Base-by-base conservation (phyloP, 164 flowering plant species). In the Umbilicus rupestris region DNA sequence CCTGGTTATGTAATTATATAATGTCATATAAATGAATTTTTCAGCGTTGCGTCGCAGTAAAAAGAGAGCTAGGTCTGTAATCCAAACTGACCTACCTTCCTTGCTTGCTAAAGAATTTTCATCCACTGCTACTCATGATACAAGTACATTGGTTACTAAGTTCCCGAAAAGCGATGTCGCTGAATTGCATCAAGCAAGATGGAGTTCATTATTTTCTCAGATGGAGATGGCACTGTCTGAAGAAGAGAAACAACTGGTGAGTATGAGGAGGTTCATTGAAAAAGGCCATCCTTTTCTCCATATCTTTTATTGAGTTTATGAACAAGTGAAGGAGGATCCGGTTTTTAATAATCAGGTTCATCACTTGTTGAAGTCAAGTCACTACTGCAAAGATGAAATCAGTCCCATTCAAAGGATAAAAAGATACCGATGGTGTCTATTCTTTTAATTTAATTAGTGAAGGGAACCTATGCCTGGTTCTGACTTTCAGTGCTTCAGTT, bases 161-260 rank as follows among this genome's bases (percentile, higher is more conserved):
- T 24, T 41, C 29, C 29, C 65, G 3, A 33, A 33, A 37, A 63
- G n/a, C 28, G 65, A 35, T 12, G 26, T 39, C 8, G 65, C 45
- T 39, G 16, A 37, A 37, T 2, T 63, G 65, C 65, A 63, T 33
- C 44, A 63, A 63, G 42, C 65, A 63, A 63, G 45, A 63, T 63
- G 65, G 65, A 39, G 45, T 37, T 33, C 65, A 63, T 39, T 63
- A 41, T 63, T 63, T 63, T 37, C 29, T 14, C 45, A 63, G 17
- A 63, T 63, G 65, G 65, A 33, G 14, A 63, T 20, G 45, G 65
- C 45, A 39, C 65, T 63, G 15, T 41, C 45, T 22, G 65, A 63
- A 39, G 65, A 63, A 63, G 65, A 63, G 65, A 63, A 63, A 63
- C 45, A 63, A 29, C 29, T 63, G 45, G 65, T 63, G 45, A 63